A percentile compares a stretch with the other conserved stretches of the same genome.
Conservation (phyloP, 1,284 basidiomycete species). For the Naganishia sp. region DNA sequence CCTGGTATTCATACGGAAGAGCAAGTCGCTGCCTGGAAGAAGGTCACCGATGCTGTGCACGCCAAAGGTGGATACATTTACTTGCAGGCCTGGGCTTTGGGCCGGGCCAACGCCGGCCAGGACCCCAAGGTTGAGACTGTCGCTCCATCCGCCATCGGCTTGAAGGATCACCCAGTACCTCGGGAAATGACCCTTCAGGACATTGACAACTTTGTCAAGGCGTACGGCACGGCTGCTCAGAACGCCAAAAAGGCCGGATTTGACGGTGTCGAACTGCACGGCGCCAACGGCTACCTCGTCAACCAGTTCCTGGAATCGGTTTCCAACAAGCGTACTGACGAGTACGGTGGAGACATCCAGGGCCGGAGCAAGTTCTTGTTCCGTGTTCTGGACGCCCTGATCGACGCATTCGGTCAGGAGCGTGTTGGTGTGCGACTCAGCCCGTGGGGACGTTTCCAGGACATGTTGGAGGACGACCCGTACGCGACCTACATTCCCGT, state of each 20-base stretch:
- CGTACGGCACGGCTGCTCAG: constrained; percentile 57
- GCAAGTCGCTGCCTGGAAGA: constrained; percentile 45
- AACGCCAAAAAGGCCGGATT: constrained; percentile 65
- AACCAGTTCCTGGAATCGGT: constrained; percentile 62
- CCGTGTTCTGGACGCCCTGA: constrained; percentile 59
- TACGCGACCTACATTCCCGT: constrained; percentile 48
- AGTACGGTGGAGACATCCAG: constrained; percentile 63
- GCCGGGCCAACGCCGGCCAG: constrained; percentile 48
- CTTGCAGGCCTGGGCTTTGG: constrained; percentile 60
- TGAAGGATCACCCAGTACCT: constrained; percentile 28
- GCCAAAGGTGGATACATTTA: constrained; percentile 57
- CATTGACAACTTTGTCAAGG: constrained; percentile 54
- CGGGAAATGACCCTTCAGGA: constrained; percentile 42
- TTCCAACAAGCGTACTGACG: constrained; percentile 58
- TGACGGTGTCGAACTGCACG: constrained; percentile 64
- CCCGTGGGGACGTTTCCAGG: constrained; percentile 60
- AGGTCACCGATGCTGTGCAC: constrained; percentile 57
- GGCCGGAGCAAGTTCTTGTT: constrained; percentile 61
- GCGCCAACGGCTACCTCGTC: constrained; percentile 58
- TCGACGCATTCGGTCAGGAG: constrained; percentile 59
- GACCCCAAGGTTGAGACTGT: constrained; percentile 50
- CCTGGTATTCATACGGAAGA: constrained; percentile 43
- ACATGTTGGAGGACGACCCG: constrained; percentile 55
- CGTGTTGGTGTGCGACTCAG: constrained; percentile 60
- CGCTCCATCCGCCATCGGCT: constrained; percentile 43